Evolutionary conservation across 2,329 filamentous ascomycete genomes (phyloP).

Genomic region (Macrophomina phaseolina): DNA sequence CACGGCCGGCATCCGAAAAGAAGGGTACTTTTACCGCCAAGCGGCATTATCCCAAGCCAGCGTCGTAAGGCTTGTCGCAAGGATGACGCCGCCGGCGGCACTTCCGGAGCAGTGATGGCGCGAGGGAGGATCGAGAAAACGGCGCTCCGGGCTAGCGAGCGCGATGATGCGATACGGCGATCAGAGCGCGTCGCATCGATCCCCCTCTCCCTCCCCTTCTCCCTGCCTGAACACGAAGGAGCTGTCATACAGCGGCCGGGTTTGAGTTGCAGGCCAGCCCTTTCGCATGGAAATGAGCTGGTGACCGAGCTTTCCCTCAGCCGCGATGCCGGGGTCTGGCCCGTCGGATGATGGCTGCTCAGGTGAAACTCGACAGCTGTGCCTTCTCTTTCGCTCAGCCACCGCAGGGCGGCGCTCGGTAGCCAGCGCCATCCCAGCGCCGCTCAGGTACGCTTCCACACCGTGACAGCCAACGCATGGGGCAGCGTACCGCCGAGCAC

Average conservation of each 20-base stretch:
- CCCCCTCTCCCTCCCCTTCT: neutral
- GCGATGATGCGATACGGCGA: neutral
- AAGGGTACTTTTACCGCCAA: neutral
- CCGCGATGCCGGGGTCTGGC: neutral
- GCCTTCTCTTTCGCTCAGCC: neutral
- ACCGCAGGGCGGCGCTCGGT: neutral
- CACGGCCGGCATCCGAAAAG: neutral
- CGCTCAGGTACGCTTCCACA: neutral
- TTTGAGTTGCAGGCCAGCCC: neutral
- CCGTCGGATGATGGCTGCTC: neutral
- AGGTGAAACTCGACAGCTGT: slow-evolving; percentile 16
- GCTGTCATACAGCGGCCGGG: neutral
- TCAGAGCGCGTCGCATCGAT: neutral
- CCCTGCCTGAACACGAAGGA: neutral
- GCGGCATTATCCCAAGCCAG: neutral
- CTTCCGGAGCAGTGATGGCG: neutral
- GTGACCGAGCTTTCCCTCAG: neutral
- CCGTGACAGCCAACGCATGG: neutral
- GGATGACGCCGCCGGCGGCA: neutral
- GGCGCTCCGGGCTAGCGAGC: neutral
- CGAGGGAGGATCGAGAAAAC: slow-evolving; percentile 16
- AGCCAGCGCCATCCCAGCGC: neutral
- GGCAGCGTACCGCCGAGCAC: too few relatives aligned
- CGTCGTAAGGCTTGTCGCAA: neutral
- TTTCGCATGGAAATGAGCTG: neutral